Conservation (phyloP, 352 stramenopile species). For the Phytopythium vexans region DNA sequence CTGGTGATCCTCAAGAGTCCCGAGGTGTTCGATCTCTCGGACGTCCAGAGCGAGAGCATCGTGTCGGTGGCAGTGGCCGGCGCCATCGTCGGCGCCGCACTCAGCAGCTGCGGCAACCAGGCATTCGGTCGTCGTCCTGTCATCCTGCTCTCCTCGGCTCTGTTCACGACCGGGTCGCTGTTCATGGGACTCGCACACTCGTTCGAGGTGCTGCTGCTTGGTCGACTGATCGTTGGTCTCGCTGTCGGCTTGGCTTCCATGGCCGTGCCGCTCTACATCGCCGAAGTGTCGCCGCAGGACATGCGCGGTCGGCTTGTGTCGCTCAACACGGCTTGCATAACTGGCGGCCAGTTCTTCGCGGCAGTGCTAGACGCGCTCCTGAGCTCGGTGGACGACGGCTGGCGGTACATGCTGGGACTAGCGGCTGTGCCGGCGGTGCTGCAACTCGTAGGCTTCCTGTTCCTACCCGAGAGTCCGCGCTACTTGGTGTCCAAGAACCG, state of each 20-base stretch:
- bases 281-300: slow-evolving; percentile 62
- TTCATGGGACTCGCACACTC: slow-evolving; percentile 56
- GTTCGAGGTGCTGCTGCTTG: slow-evolving; percentile 49
- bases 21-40: slow-evolving; percentile 51
- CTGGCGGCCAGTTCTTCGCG: slow-evolving; percentile 78
- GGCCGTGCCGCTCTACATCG: slow-evolving; percentile 79
- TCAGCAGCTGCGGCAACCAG: slow-evolving; percentile 62
- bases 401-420: slow-evolving; percentile 81
- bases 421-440: slow-evolving; percentile 58
- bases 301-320: slow-evolving; percentile 71
- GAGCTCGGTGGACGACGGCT: slow-evolving; percentile 48
- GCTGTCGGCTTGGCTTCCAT: slow-evolving; percentile 72
- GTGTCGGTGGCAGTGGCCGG: slow-evolving; percentile 68
- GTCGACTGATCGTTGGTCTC: slow-evolving; percentile 55
- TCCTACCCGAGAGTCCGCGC: slow-evolving; percentile 65
- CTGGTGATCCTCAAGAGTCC: slow-evolving; percentile 70
- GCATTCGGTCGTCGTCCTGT: slow-evolving; percentile 49
- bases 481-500: slow-evolving; percentile 50
- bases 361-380: slow-evolving; percentile 58
- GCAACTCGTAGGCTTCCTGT: slow-evolving; percentile 67
- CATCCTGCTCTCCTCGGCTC: slow-evolving; percentile 57
- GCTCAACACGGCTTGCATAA: slow-evolving; percentile 69
- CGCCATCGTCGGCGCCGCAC: slow-evolving; percentile 57
- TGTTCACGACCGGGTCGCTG: slow-evolving; percentile 59
- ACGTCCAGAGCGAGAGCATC: slow-evolving; percentile 60